Percentiles rank a stretch among this genome's conserved stretches.
Evolutionary conservation across 257 asterid genomes (phyloP).

Genomic region (Ligustrum vulgare): DNA sequence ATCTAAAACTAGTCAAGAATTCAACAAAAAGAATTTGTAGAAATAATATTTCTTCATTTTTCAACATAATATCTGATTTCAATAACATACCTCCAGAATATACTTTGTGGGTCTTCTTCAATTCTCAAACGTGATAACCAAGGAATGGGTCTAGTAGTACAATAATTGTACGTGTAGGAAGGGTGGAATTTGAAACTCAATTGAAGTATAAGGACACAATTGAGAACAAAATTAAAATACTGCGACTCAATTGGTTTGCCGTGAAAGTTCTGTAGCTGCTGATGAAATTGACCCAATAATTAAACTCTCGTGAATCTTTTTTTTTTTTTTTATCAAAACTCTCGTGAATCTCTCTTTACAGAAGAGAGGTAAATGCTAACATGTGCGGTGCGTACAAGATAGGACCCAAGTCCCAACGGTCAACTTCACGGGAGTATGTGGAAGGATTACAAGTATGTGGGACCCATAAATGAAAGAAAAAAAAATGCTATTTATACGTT

Average conservation of each 20-base stretch:
- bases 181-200: neutral
- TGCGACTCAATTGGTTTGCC: neutral
- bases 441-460: neutral
- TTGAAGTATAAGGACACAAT: neutral
- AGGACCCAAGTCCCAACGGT: constrained; percentile 19
- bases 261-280: neutral
- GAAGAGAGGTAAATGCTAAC: constrained; percentile 25
- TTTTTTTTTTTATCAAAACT: too few relatives aligned
- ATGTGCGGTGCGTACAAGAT: constrained; percentile 29
- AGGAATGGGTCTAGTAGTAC: constrained; percentile 15
- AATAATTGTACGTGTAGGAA: neutral
- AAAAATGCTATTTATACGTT: too few relatives aligned
- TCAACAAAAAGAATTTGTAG: neutral
- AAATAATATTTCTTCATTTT: neutral
- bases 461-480: neutral
- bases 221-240: neutral
- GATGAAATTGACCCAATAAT: neutral
- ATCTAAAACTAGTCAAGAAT: neutral
- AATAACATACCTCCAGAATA: constrained; percentile 37
- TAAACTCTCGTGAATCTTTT: constrained; percentile 10
- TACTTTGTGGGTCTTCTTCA: constrained; percentile 21
- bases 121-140: constrained; percentile 8
- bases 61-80: neutral
- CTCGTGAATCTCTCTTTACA: constrained; percentile 10
- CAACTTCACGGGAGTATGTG: constrained; percentile 28